Evolutionary conservation across 2,329 filamentous ascomycete species (phyloP), one percentile per base, ranked within the genome.

Genomic region (Pseudogymnoascus pannorum): DNA sequence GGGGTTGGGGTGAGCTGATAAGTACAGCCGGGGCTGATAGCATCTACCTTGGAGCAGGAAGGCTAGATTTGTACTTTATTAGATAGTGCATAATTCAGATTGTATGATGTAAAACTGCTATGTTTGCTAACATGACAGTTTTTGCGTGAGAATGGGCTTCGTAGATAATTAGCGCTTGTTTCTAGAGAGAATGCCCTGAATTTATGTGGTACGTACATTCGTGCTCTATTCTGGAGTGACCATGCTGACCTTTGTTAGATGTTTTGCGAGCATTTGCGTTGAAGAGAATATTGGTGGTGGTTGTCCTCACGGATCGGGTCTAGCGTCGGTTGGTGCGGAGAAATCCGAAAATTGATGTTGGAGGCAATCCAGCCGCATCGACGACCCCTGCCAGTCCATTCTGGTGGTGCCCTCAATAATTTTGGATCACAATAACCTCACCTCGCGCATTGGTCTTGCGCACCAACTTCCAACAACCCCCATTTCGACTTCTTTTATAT

Each of bases 41-140:
- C 48, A 33, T 60, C 58, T 54, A 42, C 48, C 54, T 26, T 58
- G 26, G 58, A 35, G 60, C 22, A 29, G 40, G 42, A 64, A 57
- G 67, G 60, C 64, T 70, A 70, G 69, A 71, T 57, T 65, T 71
- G 68, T 71, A 71, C 60, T 70, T 58, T 72, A 72, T 63, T 71
- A 71, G 69, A 71, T 63, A 62, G 61, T 51, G 24, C 24, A 59
- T 54, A 54, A 54, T 54, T 54, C 48, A 54, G 48, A 31, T 54
- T 54, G 48, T 26, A 54, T 18, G 48, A 54, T 54, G 48, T 54
- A 54, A 54, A 54, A 54, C 48, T 31, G 44, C 9, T 16, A 7
- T 18, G 48, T 18, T 31, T 54, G 48, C 48, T 54, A 54, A 54
- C 48, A 31, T 54, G 1, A 31, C 48, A 54, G 48, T 31, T 5